Evolutionary conservation across 140 eudicot genomes (phyloP).

Genomic region (Anethum foeniculum): DNA sequence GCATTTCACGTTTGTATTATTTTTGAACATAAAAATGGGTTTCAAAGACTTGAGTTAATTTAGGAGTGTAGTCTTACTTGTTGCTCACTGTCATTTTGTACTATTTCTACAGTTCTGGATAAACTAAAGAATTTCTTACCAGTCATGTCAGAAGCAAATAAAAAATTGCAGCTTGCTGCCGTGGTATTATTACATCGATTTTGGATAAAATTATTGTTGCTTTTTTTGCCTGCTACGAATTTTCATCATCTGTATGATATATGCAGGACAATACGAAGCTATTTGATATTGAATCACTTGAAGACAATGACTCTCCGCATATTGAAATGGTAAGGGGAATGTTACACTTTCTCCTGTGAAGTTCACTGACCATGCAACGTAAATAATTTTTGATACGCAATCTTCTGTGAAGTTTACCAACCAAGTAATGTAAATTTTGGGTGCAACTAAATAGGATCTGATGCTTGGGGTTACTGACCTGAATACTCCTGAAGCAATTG

Average conservation of each 20-base stretch:
- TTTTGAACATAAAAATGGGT: not conserved
- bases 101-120: slow-evolving; percentile 26
- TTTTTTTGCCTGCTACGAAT: not conserved
- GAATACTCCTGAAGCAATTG: slow-evolving; percentile 48
- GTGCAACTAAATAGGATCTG: slow-evolving; percentile 30
- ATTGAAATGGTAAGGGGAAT: slow-evolving; percentile 39
- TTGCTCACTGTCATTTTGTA: not conserved
- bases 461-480: slow-evolving; percentile 60
- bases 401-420: not conserved
- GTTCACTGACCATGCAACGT: not conserved
- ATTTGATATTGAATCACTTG: slow-evolving; percentile 39
- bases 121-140: slow-evolving; percentile 38
- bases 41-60: not conserved
- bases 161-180: slow-evolving; percentile 32
- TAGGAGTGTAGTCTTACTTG: not conserved
- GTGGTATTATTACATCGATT: slow-evolving; percentile 16
- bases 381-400: not conserved
- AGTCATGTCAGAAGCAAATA: slow-evolving; percentile 41
- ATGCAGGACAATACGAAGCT: slow-evolving; percentile 34
- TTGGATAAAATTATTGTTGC: not conserved
- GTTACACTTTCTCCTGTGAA: not conserved
- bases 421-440: not conserved
- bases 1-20: not conserved
- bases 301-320: slow-evolving; percentile 33
- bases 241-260: not conserved